Conservation (phyloP, 2,329 filamentous ascomycete species). For the Hypomyces rosellus region DNA sequence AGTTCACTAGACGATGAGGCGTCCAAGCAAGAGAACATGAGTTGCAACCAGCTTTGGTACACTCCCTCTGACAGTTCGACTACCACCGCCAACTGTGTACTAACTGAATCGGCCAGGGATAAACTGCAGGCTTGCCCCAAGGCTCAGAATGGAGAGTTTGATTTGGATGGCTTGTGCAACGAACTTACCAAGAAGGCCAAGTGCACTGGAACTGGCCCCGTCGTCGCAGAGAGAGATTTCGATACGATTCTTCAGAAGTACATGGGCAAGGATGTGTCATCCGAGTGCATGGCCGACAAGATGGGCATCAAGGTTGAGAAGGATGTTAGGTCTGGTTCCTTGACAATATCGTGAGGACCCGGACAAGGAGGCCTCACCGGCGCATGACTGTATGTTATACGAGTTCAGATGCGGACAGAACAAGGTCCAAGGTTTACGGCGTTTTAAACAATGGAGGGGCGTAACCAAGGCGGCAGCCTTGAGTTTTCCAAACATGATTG, state of each 20-base stretch:
- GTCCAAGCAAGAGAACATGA: slow-evolving; percentile 56
- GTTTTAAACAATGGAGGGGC: slow-evolving; percentile 9
- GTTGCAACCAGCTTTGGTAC: slow-evolving; percentile 90
- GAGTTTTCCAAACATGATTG: slow-evolving; percentile 4
- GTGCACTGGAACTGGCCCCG: slow-evolving; percentile 84
- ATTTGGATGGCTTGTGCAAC: slow-evolving; percentile 86
- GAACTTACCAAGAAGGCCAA: slow-evolving; percentile 94
- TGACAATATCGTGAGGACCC: not conserved
- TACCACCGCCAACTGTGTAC: slow-evolving; percentile 17
- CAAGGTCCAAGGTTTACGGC: slow-evolving; percentile 7
- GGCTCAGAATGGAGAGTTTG: slow-evolving; percentile 85
- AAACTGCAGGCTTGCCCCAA: slow-evolving; percentile 80
- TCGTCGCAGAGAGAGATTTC: slow-evolving; percentile 84
- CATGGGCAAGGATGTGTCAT: slow-evolving; percentile 39
- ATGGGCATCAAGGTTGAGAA: slow-evolving; percentile 47
- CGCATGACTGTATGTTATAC: slow-evolving; percentile 10
- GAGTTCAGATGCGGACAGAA: slow-evolving; percentile 3
- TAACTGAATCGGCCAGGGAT: slow-evolving; percentile 60
- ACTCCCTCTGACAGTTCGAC: slow-evolving; percentile 26
- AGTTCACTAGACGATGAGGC: slow-evolving; percentile 63
- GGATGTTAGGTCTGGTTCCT: slow-evolving; percentile 8
- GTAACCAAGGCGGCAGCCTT: slow-evolving; percentile 2
- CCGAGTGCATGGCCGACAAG: slow-evolving; percentile 32
- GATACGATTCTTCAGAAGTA: slow-evolving; percentile 68
- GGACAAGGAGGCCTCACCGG: not conserved